Conservation (phyloP, 164 flowering plant species). For the Annona squamosa region DNA sequence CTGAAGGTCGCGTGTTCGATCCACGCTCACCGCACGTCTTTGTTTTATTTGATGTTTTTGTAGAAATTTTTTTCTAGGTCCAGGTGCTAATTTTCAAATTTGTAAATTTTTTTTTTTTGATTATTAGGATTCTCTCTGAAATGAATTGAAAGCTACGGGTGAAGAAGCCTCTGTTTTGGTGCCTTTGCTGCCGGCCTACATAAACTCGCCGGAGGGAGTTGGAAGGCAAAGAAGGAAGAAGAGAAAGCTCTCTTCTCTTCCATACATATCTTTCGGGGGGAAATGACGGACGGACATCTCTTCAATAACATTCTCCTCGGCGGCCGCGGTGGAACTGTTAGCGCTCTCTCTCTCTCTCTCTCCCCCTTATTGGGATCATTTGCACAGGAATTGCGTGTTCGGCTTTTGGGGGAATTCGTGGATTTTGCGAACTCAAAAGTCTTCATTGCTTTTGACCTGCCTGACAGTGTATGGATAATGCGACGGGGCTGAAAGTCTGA, state of each 20-base stretch:
- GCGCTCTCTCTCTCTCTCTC: neutral
- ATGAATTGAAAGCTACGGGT: no score
- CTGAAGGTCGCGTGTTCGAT: conserved; percentile 92
- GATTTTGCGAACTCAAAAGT: neutral
- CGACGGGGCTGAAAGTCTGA: no score
- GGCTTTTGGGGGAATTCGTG: neutral
- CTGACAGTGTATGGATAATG: no score
- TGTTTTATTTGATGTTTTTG: no score
- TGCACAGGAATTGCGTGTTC: neutral
- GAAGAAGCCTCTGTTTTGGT: no score
- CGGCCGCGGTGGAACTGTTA: conserved; percentile 65
- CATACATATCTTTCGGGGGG: neutral
- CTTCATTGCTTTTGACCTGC: neutral
- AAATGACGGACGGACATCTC: conserved; percentile 79
- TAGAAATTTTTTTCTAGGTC: no score
- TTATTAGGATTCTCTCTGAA: no score
- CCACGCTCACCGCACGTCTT: conserved; percentile 69
- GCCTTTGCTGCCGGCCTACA: no score
- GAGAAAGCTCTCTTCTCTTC: neutral
- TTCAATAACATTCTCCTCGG: conserved; percentile 79
- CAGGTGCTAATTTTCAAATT: no score
- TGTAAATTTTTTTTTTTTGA: no score
- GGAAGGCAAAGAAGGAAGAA: no score
- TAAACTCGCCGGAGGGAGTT: no score
- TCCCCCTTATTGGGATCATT: neutral